Evolutionary conservation across 305 asterid genomes (phyloP).

Genomic region (Ajuga reptans): DNA sequence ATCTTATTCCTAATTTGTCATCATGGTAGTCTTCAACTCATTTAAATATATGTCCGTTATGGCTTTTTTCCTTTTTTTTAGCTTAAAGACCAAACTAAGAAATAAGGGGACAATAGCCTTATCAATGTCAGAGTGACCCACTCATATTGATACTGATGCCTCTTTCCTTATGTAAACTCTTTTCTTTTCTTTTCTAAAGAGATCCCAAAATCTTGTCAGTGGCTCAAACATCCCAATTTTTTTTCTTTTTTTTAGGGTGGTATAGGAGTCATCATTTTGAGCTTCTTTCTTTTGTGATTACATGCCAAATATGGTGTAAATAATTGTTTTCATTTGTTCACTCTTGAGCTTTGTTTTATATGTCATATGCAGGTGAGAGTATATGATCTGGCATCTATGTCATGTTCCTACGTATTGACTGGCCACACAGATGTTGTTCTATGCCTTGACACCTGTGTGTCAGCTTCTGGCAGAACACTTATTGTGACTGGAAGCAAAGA

Average conservation of each 20-base stretch:
- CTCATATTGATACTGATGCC: background rate
- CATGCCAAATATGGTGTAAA: slow-evolving; percentile 3
- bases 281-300: background rate
- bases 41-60: background rate
- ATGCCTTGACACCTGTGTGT: slow-evolving; percentile 74
- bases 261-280: background rate
- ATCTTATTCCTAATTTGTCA: background rate
- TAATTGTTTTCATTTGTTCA: background rate
- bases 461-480: slow-evolving; percentile 59
- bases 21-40: background rate
- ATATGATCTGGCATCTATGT: slow-evolving; percentile 88
- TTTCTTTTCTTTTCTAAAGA: background rate
- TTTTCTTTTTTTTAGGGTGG: background rate
- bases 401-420: slow-evolving; percentile 81
- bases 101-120: background rate
- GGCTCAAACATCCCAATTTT: background rate
- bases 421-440: slow-evolving; percentile 83
- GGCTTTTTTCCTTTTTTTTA: background rate
- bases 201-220: background rate
- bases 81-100: background rate
- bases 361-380: slow-evolving; percentile 66
- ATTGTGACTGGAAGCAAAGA: slow-evolving; percentile 95
- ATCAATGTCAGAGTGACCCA: background rate
- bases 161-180: background rate
- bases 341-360: slow-evolving; percentile 1